A percentile compares a stretch with the other conserved stretches of the same genome.
Evolutionary conservation across 139 green algal species (phyloP).

Genomic region (Chlamydomonas sphaeroides): DNA sequence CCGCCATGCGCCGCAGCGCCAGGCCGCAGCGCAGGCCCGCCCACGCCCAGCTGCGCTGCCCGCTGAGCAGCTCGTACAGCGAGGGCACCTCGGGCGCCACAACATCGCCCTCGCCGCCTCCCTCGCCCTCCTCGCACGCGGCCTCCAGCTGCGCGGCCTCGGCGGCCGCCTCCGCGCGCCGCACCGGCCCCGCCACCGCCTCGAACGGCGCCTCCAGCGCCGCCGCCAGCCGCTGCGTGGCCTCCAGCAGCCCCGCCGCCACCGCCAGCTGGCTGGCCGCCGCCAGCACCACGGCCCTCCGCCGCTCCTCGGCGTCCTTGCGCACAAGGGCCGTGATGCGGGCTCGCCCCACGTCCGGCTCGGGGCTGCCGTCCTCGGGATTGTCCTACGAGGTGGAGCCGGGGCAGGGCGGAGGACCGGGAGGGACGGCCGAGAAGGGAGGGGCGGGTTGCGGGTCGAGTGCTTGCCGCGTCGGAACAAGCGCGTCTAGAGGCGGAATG

Average conservation of each 20-base stretch:
- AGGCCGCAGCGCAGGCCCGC: constrained; percentile 15
- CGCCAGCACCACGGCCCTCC: background rate
- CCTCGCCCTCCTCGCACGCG: too few relatives aligned
- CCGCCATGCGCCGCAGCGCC: constrained; percentile 12
- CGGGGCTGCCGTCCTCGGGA: background rate
- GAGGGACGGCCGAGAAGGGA: background rate
- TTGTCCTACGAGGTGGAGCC: background rate
- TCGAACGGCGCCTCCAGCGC: background rate
- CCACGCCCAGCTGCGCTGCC: background rate
- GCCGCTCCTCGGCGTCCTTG: constrained; percentile 27
- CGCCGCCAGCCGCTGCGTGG: background rate
- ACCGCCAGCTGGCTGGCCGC: background rate
- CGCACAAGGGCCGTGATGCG: constrained; percentile 25
- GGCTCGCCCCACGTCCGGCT: background rate
- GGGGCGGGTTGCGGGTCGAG: too few relatives aligned
- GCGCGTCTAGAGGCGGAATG: too few relatives aligned
- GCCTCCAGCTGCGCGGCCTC: too few relatives aligned
- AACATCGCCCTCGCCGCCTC: background rate
- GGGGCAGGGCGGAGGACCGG: background rate
- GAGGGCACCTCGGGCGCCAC: background rate
- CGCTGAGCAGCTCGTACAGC: background rate
- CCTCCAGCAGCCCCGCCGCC: background rate
- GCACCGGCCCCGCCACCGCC: background rate
- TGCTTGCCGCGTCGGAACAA: too few relatives aligned
- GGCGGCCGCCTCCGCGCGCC: background rate